Base-by-base conservation (phyloP, 2,329 filamentous ascomycete genomes). In the Exophiala dermatitidis region DNA sequence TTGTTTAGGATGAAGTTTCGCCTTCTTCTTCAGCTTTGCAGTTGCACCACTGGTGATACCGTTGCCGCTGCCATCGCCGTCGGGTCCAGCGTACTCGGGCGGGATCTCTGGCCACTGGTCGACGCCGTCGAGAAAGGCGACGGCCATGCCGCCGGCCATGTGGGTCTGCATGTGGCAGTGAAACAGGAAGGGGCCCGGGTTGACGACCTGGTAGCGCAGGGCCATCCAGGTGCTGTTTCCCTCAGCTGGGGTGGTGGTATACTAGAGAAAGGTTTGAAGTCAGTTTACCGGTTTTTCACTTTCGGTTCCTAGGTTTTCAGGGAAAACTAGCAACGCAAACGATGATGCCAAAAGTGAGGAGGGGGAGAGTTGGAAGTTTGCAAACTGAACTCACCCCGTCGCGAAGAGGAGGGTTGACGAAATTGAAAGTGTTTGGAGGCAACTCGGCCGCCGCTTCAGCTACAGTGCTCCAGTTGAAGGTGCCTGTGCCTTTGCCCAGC, bases 131-230 rank as follows among this genome's bases (percentile, higher is more conserved):
- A 72, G 59, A 6, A 82, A 71, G 0, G 74, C 73, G 65, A 80
- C 64, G n/a, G 70, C 69, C 79, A 82, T 82, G 1, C 79, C 79
- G 2, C 78, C 78, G 28, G 69, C 63, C 54, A 79, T 64, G 58
- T 82, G 79, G 28, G 73, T 74, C 61, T 74, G 69, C 19, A 81
- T 75, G 62, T 82, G 79, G 56, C 79, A 82, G 58, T 81, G 79
- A 6, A 82, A 62, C 31, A 81, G 59, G 71, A 76, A 81, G 0
- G 77, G 70, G 0, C 78, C 78, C 2, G 79, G 76, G 56, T 78
- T 77, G 12, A 67, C 68, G 28, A 74, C 75, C n/a, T 77, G 74
- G 54, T 81, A 80, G 5, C 79, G 68, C 12, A 82, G 64, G 1
- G 70, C 79, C 38, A 77, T 68, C 80, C 79, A 77, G 1, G 68